These are phyloP conservation scores for Houttuynia cordata DNA, from an alignment of 164 flowering plant genomes.

Conservation along the genomic window DNA sequence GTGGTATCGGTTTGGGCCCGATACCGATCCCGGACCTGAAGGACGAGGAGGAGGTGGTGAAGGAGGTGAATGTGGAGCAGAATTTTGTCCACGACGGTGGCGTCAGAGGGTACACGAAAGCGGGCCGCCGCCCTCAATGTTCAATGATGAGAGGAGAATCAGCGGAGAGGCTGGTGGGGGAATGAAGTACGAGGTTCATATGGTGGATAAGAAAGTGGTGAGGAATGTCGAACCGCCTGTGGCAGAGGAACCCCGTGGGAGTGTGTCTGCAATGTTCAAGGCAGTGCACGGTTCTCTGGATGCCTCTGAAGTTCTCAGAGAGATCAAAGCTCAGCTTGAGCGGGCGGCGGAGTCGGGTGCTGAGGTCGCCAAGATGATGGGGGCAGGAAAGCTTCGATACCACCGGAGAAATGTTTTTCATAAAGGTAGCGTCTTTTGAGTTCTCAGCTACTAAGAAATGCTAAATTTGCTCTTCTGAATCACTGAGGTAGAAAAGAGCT, in stretches of 20 bases:
- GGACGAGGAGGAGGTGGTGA: constrained; percentile 83
- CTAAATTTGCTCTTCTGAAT: not conserved
- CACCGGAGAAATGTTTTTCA: constrained; percentile 41
- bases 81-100: constrained; percentile 35
- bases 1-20: no score
- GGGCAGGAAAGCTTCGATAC: constrained; percentile 69
- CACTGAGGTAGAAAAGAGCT: not conserved
- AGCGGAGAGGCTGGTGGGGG: constrained; percentile 14
- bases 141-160: constrained; percentile 10
- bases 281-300: constrained; percentile 23
- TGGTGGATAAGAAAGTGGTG: constrained; percentile 70
- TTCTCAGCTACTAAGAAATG: not conserved
- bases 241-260: constrained; percentile 14
- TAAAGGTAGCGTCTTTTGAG: constrained; percentile 27
- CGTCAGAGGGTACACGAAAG: constrained; percentile 16
- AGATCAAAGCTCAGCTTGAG: constrained; percentile 62
- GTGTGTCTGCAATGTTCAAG: constrained; percentile 25
- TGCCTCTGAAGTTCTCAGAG: constrained; percentile 43
- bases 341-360: constrained; percentile 60
- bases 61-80: constrained; percentile 59
- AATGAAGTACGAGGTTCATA: constrained; percentile 59
- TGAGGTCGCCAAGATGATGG: constrained; percentile 72
- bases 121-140: constrained; percentile 1
- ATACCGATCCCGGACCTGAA: constrained; percentile 97
- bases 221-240: constrained; percentile 24